These are phyloP conservation scores for Isabelozyma gotoi DNA, from an alignment of 805 yeast species.

Conservation along the genomic window DNA sequence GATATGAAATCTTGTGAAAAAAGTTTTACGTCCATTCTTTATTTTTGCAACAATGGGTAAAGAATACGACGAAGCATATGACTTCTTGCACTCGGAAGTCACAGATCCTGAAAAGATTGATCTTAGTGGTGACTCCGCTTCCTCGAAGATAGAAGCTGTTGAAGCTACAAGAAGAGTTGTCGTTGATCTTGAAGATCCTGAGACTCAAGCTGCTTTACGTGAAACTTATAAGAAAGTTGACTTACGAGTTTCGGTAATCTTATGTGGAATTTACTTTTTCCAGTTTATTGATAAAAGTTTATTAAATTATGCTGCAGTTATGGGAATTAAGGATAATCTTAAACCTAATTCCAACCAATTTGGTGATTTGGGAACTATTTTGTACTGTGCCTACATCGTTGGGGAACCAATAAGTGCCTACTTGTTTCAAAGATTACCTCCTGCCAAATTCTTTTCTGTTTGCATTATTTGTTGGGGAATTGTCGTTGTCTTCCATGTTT, in stretches of 20 bases:
- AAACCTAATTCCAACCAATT: slow-evolving; percentile 39
- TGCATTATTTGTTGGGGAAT: slow-evolving; percentile 56
- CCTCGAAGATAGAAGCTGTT: background rate
- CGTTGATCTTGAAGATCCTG: background rate
- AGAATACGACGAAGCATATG: slow-evolving; percentile 2
- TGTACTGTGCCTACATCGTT: slow-evolving; percentile 53
- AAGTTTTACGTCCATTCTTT: background rate
- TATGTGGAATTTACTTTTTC: slow-evolving; percentile 54
- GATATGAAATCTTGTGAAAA: background rate
- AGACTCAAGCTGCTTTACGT: background rate
- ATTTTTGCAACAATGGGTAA: background rate
- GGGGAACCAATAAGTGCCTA: slow-evolving; percentile 48
- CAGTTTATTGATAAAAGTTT: slow-evolving; percentile 62
- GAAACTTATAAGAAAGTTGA: slow-evolving; percentile 42
- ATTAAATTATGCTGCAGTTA: slow-evolving; percentile 60
- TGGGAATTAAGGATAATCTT: slow-evolving; percentile 57
- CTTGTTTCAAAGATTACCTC: slow-evolving; percentile 50
- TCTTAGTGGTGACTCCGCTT: background rate
- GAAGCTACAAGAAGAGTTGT: background rate
- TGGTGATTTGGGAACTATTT: slow-evolving; percentile 52
- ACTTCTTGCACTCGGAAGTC: background rate
- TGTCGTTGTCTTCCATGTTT: slow-evolving; percentile 51
- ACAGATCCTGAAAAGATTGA: background rate
- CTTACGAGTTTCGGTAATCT: slow-evolving; percentile 43
- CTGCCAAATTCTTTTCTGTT: slow-evolving; percentile 48